Conservation (phyloP, 2,329 filamentous ascomycete genomes). For the Clonostachys sp. region DNA sequence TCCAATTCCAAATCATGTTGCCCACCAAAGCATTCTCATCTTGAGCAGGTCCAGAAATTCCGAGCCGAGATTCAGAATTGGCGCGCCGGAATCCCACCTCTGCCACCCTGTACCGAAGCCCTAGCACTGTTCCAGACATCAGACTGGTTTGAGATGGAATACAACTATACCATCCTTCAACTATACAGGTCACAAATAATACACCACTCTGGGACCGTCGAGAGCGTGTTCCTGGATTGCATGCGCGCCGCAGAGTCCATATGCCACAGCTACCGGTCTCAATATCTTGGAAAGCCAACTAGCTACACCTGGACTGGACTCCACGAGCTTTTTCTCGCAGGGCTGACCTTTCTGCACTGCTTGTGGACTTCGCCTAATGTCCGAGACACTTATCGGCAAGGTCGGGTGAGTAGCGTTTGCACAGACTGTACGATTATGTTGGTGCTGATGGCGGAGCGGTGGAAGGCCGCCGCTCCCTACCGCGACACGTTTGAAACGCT, state of each 20-base stretch:
- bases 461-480: conserved; percentile 19
- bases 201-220: conserved; percentile 6
- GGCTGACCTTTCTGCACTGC: conserved; percentile 12
- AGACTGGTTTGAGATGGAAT: background rate
- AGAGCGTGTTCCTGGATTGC: conserved; percentile 12
- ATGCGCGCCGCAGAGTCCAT: conserved; percentile 6
- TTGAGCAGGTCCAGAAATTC: background rate
- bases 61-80: background rate
- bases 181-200: conserved; percentile 6
- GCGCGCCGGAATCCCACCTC: background rate
- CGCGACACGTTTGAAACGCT: conserved; percentile 24
- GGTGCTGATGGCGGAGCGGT: conserved; percentile 21
- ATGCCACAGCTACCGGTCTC: conserved; percentile 9
- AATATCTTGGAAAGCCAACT: background rate
- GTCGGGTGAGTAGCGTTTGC: conserved; percentile 14
- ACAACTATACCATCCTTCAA: background rate
- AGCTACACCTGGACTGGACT: background rate
- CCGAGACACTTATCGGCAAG: conserved; percentile 4
- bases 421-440: conserved; percentile 20
- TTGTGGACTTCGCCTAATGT: conserved; percentile 19
- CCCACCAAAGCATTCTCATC: background rate
- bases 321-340: background rate
- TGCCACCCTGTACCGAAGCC: conserved; percentile 6
- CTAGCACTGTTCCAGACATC: conserved; percentile 14
- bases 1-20: background rate